A percentile compares a stretch with the other conserved stretches of the same genome.
Conservation (phyloP, 306 rosid genomes). For the Rosa chinensis region DNA sequence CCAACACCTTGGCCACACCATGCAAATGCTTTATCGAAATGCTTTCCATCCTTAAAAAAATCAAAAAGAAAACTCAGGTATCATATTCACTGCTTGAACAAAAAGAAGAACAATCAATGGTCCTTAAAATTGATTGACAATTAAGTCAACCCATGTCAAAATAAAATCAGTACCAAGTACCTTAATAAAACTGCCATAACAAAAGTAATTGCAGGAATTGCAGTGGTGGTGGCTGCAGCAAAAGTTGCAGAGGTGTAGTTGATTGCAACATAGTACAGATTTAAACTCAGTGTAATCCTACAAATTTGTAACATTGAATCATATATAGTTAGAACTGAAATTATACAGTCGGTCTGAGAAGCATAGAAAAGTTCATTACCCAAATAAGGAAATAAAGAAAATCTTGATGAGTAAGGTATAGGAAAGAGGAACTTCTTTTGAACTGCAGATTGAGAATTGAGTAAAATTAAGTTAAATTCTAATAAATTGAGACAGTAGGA, state of each 20-base stretch:
- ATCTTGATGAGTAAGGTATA: slow-evolving; percentile 59
- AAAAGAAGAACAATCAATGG: not conserved
- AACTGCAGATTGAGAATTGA: slow-evolving; percentile 44
- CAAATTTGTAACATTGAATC: not conserved
- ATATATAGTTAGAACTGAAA: not conserved
- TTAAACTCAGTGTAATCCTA: slow-evolving; percentile 80
- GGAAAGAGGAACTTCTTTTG: slow-evolving; percentile 57
- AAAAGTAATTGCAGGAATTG: slow-evolving; percentile 81
- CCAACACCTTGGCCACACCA: slow-evolving; percentile 77
- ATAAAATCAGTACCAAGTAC: slow-evolving; percentile 23
- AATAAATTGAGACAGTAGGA: not conserved
- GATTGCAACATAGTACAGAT: slow-evolving; percentile 72
- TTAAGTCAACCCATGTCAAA: not conserved
- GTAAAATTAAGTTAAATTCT: not conserved
- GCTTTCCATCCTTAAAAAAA: slow-evolving; percentile 61
- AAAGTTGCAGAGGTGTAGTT: slow-evolving; percentile 84
- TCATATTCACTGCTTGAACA: not conserved
- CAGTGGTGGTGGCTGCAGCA: slow-evolving; percentile 83
- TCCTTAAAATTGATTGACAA: not conserved
- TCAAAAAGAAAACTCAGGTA: not conserved
- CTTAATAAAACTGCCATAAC: slow-evolving; percentile 62
- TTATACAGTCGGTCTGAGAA: not conserved
- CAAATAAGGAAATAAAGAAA: slow-evolving; percentile 71
- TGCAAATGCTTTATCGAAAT: slow-evolving; percentile 46
- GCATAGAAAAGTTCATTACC: slow-evolving; percentile 43